Conservation (phyloP, 768 basidiomycete genomes). For the Cyathus striatus region DNA sequence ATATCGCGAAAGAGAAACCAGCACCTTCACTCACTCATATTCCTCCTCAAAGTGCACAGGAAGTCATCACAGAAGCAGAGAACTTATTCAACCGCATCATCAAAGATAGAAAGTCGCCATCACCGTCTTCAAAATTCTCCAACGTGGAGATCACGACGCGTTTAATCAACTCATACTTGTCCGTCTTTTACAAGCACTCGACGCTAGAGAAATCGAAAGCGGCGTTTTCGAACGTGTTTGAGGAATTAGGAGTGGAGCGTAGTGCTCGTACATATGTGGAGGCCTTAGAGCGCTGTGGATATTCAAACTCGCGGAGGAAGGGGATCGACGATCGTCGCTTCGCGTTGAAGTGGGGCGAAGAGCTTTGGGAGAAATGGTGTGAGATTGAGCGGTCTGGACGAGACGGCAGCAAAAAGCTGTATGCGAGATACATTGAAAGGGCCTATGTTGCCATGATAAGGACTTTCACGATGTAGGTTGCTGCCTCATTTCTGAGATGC, state of each 20-base stretch:
- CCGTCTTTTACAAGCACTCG: conserved; percentile 60
- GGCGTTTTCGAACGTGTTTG: conserved; percentile 48
- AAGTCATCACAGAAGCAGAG: conserved; percentile 65
- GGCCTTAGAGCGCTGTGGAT: conserved; percentile 62
- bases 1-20: conserved; percentile 8
- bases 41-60: conserved; percentile 68
- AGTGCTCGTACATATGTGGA: conserved; percentile 58
- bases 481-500: conserved; percentile 1
- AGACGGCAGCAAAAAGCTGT: conserved; percentile 20
- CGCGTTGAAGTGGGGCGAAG: conserved; percentile 49
- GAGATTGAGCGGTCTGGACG: conserved; percentile 34
- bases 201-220: conserved; percentile 42
- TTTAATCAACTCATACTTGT: conserved; percentile 77
- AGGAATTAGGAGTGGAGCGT: conserved; percentile 30
- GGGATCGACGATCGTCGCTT: conserved; percentile 39
- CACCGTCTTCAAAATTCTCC: conserved; percentile 37
- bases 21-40: conserved; percentile 41
- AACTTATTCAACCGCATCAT: conserved; percentile 62
- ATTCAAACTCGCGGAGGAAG: too few relatives aligned
- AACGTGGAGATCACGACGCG: conserved; percentile 53
- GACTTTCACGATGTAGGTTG: conserved; percentile 53
- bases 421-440: conserved; percentile 57
- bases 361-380: conserved; percentile 66
- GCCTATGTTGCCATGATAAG: conserved; percentile 68
- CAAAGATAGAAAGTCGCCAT: conserved; percentile 27